Base-by-base conservation (phyloP, 192 early-diverging fungal species). In the Thamnidium elegans region DNA sequence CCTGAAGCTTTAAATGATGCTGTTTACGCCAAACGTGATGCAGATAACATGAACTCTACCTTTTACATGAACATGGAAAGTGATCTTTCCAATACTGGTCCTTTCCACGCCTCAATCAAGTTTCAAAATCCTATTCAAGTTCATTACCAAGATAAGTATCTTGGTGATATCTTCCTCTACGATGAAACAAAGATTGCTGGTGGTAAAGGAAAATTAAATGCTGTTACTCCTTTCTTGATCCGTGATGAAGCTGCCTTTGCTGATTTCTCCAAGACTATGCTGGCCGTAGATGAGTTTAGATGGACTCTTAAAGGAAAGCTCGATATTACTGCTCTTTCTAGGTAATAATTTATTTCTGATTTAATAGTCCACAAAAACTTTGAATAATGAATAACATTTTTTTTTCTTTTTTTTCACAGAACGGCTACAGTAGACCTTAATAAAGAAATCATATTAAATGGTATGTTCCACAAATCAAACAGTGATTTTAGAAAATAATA, bases 91-190 rank as follows among this genome's bases (percentile, higher is more conserved):
- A 71, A 81, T 21, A 81, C 79, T 45, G 83, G 83, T 55, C 79
- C 81, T 17, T 82, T 85, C 69, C 31, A 69, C 14, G 81, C 81
- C 0, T 77, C 60, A 15, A 77, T 85, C 50, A 58, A 59, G 20
- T 85, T 85, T 67, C 66, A 66, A 7, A 78, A 77, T 20, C 79
- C 81, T 39, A 70, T 82, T 31, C 10, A 66, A 10, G 72, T 83
- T 23, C 69, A 66, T 26, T 81, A 78, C 39, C 73, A 81, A 9
- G 69, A 78, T 6, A 63, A 54, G 13, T 4, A 53, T 30, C 69
- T 84, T 21, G 82, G 81, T 9, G 56, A 50, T 13, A 72, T 82
- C 56, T 67, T 39, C 36, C 34, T 84, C 20, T 59, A 39, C 19
- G 68, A 68, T 6, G 66, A 68, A 30, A 62, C 76, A n/a, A 66